phyloP scores from a whole-genome alignment of 116 monocot genomes.

The Papilionanthe hybrid region DNA sequence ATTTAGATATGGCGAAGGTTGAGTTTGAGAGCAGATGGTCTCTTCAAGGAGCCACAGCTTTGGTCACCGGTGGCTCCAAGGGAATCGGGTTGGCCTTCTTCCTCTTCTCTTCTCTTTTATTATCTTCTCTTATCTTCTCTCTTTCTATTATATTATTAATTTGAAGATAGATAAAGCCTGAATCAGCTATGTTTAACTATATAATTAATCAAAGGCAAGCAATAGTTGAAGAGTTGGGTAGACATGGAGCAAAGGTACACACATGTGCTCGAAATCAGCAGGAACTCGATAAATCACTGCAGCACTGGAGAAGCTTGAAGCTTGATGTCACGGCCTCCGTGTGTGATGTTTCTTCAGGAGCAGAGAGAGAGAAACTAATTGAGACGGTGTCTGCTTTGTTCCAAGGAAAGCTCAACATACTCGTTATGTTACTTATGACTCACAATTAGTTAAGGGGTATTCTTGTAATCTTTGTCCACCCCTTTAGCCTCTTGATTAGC shows the following conservation, averaged over 20 bases:
- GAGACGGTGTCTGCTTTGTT: slow-evolving; percentile 15
- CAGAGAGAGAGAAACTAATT: slow-evolving; percentile 23
- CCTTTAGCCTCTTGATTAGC: too few relatives aligned
- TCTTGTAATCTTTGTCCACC: too few relatives aligned
- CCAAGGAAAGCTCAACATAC: slow-evolving; percentile 42
- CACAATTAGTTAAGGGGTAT: too few relatives aligned
- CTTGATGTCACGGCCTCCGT: slow-evolving; percentile 30
- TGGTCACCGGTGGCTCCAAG: slow-evolving; percentile 35
- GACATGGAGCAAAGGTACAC: slow-evolving; percentile 29
- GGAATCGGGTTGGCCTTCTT: slow-evolving; percentile 19
- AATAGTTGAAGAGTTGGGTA: slow-evolving; percentile 36
- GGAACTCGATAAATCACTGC: slow-evolving; percentile 30
- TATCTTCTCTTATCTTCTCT: too few relatives aligned
- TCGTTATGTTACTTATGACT: too few relatives aligned
- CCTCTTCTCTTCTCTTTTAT: too few relatives aligned
- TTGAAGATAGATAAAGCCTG: too few relatives aligned
- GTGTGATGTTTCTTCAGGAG: slow-evolving; percentile 27
- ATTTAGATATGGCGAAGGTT: too few relatives aligned
- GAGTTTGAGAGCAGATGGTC: slow-evolving; percentile 22
- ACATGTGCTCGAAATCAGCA: slow-evolving; percentile 33
- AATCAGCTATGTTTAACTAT: not conserved
- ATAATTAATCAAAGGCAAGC: slow-evolving; percentile 11
- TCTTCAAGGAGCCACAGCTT: slow-evolving; percentile 23
- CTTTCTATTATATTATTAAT: too few relatives aligned
- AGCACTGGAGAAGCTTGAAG: slow-evolving; percentile 15